A percentile compares a stretch with the other conserved stretches of the same genome.
phyloP scores from a whole-genome alignment of 2,329 filamentous ascomycete species.

The Trichoderma atrobrunneum region DNA sequence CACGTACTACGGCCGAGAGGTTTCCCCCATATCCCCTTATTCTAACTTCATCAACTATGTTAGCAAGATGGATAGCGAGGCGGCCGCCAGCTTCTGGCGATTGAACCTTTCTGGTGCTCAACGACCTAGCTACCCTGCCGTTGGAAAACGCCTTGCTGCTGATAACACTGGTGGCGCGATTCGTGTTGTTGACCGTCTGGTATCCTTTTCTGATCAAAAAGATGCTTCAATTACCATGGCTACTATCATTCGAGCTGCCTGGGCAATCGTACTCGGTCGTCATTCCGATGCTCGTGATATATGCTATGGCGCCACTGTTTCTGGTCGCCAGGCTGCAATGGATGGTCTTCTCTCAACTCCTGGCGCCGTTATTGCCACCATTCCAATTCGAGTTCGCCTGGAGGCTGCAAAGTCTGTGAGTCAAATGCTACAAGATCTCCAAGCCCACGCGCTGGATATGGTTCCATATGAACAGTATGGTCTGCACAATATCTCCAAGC shows the following conservation, averaged over 20 bases:
- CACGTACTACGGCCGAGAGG: neutral
- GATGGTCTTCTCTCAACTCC: slow-evolving; percentile 19
- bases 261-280: slow-evolving; percentile 9
- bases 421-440: slow-evolving; percentile 20
- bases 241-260: slow-evolving; percentile 9
- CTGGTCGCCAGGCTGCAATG: slow-evolving; percentile 21
- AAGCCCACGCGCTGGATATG: slow-evolving; percentile 22
- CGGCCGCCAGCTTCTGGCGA: slow-evolving; percentile 14
- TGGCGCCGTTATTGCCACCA: slow-evolving; percentile 23
- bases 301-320: slow-evolving; percentile 14
- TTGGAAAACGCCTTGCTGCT: neutral
- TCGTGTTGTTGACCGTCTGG: neutral
- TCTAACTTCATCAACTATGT: slow-evolving; percentile 18
- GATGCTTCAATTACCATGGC: slow-evolving; percentile 8
- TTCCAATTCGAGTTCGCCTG: slow-evolving; percentile 22
- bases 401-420: slow-evolving; percentile 12
- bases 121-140: neutral
- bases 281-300: neutral
- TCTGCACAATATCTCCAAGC: slow-evolving; percentile 24
- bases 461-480: slow-evolving; percentile 28
- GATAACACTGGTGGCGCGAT: neutral
- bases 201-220: neutral
- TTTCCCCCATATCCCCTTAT: neutral
- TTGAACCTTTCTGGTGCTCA: slow-evolving; percentile 8
- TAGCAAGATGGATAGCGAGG: slow-evolving; percentile 2